phyloP scores from a whole-genome alignment of 371 early-diverging fungal genomes.

The Phascolomyces articulosus region DNA sequence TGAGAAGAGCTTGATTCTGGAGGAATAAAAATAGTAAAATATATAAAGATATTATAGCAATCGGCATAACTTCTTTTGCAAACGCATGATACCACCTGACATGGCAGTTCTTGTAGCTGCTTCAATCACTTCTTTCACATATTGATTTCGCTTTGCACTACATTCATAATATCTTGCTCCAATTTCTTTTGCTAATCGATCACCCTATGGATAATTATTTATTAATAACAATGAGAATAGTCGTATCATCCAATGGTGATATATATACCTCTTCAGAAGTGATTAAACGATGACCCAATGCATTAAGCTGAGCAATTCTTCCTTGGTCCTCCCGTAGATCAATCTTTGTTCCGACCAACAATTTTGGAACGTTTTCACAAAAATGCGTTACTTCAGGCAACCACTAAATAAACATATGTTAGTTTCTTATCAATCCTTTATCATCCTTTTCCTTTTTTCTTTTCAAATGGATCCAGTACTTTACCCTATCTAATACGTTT shows the following conservation, averaged over 20 bases:
- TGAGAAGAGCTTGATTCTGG: not conserved
- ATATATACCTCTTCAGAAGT: conserved; percentile 36
- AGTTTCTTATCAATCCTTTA: too few relatives aligned
- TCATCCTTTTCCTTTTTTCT: not conserved
- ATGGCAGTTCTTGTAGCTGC: conserved; percentile 51
- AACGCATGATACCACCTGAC: conserved; percentile 40
- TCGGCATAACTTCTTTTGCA: conserved; percentile 38
- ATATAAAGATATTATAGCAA: conserved; percentile 1
- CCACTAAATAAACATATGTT: conserved; percentile 54
- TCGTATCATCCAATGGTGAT: not conserved
- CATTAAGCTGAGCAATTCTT: conserved; percentile 37
- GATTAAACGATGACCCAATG: conserved; percentile 35
- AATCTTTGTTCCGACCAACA: conserved; percentile 89
- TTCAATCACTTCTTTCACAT: conserved; percentile 51
- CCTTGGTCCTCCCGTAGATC: conserved; percentile 69
- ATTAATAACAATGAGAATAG: not conserved
- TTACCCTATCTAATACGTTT: conserved; percentile 65
- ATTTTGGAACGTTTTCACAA: conserved; percentile 80
- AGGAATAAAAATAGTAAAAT: not conserved
- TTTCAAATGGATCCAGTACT: not conserved
- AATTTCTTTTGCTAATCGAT: conserved; percentile 48
- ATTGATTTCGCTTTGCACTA: conserved; percentile 47
- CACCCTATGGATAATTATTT: conserved; percentile 29
- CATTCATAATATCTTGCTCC: conserved; percentile 57
- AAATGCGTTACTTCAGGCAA: conserved; percentile 86